Evolutionary conservation across 169 alveolate genomes (phyloP).

Genomic region (Condylostoma magnum): DNA sequence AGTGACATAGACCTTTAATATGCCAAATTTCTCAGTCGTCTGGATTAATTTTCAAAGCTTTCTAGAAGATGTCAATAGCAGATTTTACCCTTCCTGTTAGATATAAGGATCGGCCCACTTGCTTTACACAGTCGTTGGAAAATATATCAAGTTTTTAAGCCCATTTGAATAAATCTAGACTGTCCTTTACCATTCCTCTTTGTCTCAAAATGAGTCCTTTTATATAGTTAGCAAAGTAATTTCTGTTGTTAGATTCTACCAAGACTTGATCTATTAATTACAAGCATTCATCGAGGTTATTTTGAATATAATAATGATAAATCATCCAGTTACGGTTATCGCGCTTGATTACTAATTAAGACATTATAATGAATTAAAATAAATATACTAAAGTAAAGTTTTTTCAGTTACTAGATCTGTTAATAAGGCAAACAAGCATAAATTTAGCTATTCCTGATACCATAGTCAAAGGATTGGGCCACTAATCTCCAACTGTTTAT

Average conservation of each 20-base stretch:
- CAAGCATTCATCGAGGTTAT: constrained; percentile 58
- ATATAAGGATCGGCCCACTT: constrained; percentile 63
- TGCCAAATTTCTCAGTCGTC: constrained; percentile 84
- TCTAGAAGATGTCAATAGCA: constrained; percentile 78
- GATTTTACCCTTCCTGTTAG: constrained; percentile 72
- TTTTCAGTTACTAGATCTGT: too few species aligned
- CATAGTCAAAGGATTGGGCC: too few species aligned
- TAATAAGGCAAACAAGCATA: too few species aligned
- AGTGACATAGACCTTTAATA: constrained; percentile 76
- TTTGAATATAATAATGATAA: constrained; percentile 36
- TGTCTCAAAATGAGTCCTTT: constrained; percentile 70
- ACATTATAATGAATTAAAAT: neutral
- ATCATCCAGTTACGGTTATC: constrained; percentile 49
- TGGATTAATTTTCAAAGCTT: constrained; percentile 62
- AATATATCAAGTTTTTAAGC: constrained; percentile 52
- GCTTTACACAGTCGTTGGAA: constrained; percentile 62
- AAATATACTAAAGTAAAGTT: too few species aligned
- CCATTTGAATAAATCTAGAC: constrained; percentile 66
- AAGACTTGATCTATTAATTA: constrained; percentile 43
- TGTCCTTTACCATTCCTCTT: constrained; percentile 63
- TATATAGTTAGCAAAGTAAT: constrained; percentile 49
- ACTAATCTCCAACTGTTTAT: too few species aligned
- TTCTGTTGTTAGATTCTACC: constrained; percentile 39
- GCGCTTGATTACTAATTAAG: constrained; percentile 10
- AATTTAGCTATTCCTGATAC: too few species aligned